Conservation (phyloP, 2,329 filamentous ascomycete species). For the Calonectria fujianensis region DNA sequence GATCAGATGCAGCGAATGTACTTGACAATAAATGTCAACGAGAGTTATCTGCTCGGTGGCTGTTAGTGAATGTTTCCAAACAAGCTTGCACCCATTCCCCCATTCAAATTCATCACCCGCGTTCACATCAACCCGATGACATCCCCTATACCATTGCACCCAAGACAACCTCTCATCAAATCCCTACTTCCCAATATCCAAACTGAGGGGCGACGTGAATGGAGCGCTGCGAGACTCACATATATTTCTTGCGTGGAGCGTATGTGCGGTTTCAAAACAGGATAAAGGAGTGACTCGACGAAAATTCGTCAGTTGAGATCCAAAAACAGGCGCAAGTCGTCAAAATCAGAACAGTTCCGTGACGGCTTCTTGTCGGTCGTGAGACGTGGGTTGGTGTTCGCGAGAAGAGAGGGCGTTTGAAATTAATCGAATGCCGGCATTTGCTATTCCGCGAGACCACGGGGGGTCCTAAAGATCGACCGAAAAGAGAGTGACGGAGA, state of each 20-base stretch:
- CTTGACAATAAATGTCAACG: conserved; percentile 74
- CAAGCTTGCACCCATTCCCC: background rate
- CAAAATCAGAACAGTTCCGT: conserved; percentile 51
- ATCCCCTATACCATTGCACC: no score
- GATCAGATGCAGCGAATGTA: conserved; percentile 73
- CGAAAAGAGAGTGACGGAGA: conserved; percentile 45
- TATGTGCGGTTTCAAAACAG: conserved; percentile 56
- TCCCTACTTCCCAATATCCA: background rate
- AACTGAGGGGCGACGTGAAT: background rate
- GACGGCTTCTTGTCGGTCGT: conserved; percentile 45
- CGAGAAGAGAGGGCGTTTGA: conserved; percentile 51
- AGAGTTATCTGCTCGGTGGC: conserved; percentile 61
- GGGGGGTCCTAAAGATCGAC: conserved; percentile 55
- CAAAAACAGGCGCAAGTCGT: conserved; percentile 56
- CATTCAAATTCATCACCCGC: background rate
- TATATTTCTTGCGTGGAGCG: conserved; percentile 56
- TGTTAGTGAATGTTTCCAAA: conserved; percentile 37
- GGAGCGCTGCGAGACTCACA: conserved; percentile 48
- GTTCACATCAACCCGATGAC: background rate
- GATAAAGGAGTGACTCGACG: conserved; percentile 69
- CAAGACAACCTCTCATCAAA: no score
- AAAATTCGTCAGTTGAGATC: conserved; percentile 64
- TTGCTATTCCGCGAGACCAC: conserved; percentile 58
- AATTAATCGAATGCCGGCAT: conserved; percentile 58
- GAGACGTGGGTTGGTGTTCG: conserved; percentile 45